phyloP scores from a whole-genome alignment of 2,329 filamentous ascomycete genomes.

The Xylaria polymorpha region DNA sequence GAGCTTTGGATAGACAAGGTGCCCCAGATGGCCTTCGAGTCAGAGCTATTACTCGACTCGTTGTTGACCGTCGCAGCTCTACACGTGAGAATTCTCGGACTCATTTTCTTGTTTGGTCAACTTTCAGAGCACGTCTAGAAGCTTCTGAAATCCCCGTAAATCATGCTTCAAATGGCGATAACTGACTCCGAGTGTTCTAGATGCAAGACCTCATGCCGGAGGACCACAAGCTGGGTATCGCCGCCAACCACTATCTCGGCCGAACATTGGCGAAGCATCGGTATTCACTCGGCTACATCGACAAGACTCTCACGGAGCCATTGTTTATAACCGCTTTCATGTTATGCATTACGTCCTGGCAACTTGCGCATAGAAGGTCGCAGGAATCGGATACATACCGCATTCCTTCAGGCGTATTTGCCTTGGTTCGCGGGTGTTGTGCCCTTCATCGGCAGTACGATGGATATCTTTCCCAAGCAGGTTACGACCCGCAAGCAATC shows the following conservation, averaged over 20 bases:
- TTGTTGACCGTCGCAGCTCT: constrained; percentile 32
- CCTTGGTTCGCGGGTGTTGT: constrained; percentile 33
- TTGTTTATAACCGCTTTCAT: constrained; percentile 35
- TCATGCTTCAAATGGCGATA: too few relatives aligned
- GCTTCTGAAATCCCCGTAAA: too few relatives aligned
- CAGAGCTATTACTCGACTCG: constrained; percentile 34
- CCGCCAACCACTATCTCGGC: constrained; percentile 30
- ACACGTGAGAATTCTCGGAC: background rate
- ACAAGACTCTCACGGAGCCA: constrained; percentile 22
- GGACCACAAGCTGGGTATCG: constrained; percentile 23
- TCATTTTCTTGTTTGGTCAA: too few relatives aligned
- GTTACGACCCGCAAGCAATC: constrained; percentile 26
- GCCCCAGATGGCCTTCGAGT: constrained; percentile 34
- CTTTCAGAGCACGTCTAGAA: too few relatives aligned
- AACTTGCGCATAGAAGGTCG: constrained; percentile 24
- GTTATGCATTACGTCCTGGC: constrained; percentile 34
- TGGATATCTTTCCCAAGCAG: constrained; percentile 26
- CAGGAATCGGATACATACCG: constrained; percentile 25
- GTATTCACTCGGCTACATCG: constrained; percentile 24
- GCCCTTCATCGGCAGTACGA: constrained; percentile 32
- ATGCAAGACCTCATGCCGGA: constrained; percentile 33
- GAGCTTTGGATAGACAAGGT: constrained; percentile 36
- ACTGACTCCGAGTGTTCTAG: too few relatives aligned
- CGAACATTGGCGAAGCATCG: constrained; percentile 33
- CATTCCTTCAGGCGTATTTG: constrained; percentile 30